Percentiles rank a stretch among this genome's conserved stretches.
These are phyloP conservation scores for Gossypium anomalum DNA, from an alignment of 345 rosid species.

Conservation along the genomic window DNA sequence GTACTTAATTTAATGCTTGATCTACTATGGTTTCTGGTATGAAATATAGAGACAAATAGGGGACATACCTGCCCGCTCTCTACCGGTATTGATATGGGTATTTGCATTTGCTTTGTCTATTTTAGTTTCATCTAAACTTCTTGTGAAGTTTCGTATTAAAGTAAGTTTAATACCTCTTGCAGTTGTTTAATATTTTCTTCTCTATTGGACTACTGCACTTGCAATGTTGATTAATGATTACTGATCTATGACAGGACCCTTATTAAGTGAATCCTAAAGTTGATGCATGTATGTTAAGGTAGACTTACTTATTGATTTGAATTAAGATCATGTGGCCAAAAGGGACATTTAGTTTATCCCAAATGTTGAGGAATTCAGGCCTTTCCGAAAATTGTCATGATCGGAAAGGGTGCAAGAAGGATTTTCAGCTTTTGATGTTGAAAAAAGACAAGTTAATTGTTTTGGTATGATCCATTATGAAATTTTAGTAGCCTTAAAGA, in stretches of 20 bases:
- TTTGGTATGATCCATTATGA: background rate
- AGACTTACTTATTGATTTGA: background rate
- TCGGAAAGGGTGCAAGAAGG: background rate
- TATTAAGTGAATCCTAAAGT: background rate
- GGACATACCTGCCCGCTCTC: background rate
- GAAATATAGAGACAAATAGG: background rate
- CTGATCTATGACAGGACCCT: background rate
- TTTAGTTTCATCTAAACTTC: background rate
- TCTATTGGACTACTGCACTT: background rate
- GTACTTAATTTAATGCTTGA: background rate
- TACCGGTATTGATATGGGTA: background rate
- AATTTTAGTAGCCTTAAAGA: background rate
- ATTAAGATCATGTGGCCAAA: background rate
- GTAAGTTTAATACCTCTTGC: background rate
- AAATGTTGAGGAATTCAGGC: background rate
- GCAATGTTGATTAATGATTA: background rate
- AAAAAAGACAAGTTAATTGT: background rate
- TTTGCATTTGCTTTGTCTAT: background rate
- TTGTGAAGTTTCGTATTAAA: background rate
- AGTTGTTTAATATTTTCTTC: background rate
- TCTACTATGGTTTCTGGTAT: background rate
- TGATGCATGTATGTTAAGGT: background rate
- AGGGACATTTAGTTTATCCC: background rate
- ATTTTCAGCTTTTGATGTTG: background rate
- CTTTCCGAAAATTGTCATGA: background rate